phyloP scores from a whole-genome alignment of 2,329 filamentous ascomycete genomes.

The Boeremia lycopersici region DNA sequence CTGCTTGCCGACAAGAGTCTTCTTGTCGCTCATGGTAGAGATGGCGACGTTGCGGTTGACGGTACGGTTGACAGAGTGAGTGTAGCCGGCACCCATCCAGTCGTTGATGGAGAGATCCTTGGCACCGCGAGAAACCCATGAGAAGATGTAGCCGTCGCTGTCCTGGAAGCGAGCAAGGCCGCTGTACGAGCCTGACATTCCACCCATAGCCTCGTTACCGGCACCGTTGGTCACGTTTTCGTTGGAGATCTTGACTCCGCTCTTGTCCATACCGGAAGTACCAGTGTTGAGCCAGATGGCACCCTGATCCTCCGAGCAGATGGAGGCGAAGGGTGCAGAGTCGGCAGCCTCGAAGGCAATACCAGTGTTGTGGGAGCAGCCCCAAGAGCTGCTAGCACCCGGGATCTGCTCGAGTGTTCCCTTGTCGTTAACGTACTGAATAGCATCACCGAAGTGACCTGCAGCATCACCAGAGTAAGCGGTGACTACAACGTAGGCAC shows the following conservation, averaged over 20 bases:
- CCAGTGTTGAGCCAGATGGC: conserved; percentile 69
- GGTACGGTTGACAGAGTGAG: conserved; percentile 59
- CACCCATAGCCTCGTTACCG: conserved; percentile 64
- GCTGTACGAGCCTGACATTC: conserved; percentile 68
- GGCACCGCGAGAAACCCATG: conserved; percentile 67
- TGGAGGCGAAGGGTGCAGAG: conserved; percentile 61
- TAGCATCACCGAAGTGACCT: conserved; percentile 65
- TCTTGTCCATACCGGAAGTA: conserved; percentile 65
- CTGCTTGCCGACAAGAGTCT: conserved; percentile 60
- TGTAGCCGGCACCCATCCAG: conserved; percentile 65
- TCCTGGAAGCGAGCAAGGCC: conserved; percentile 60
- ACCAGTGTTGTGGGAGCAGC: conserved; percentile 69
- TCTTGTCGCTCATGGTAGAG: conserved; percentile 62
- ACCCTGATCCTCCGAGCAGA: conserved; percentile 68
- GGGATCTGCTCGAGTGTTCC: conserved; percentile 59
- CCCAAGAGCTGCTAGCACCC: conserved; percentile 63
- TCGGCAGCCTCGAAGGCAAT: conserved; percentile 68
- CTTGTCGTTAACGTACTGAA: conserved; percentile 56
- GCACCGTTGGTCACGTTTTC: conserved; percentile 66
- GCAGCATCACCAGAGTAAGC: conserved; percentile 60
- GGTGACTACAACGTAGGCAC: conserved; percentile 67
- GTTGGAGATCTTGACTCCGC: conserved; percentile 65
- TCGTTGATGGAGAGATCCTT: conserved; percentile 59
- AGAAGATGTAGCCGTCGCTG: conserved; percentile 62
- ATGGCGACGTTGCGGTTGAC: conserved; percentile 66